Evolutionary conservation across 2,329 filamentous ascomycete species (phyloP).

Genomic region (Coniosporium tulheliwenetii): DNA sequence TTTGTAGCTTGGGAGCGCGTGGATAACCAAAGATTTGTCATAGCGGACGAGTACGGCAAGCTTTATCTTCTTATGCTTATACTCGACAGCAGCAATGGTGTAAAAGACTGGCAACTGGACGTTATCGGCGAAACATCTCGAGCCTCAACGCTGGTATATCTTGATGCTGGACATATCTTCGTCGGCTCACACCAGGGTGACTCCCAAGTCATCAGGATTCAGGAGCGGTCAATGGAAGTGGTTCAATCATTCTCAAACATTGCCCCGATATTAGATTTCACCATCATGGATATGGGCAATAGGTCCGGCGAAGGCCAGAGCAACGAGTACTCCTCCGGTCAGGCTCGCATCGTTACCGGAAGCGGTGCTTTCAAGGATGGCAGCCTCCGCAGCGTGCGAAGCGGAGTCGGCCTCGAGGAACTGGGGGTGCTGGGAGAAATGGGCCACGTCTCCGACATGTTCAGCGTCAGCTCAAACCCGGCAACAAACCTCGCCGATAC

Average conservation of each 20-base stretch:
- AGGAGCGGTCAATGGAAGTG: slow-evolving; percentile 45
- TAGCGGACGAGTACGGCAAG: slow-evolving; percentile 81
- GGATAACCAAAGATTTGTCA: slow-evolving; percentile 66
- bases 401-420: slow-evolving; percentile 84
- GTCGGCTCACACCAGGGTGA: slow-evolving; percentile 88
- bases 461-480: slow-evolving; percentile 44
- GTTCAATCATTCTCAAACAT: slow-evolving; percentile 72
- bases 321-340: slow-evolving; percentile 87
- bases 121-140: slow-evolving; percentile 55
- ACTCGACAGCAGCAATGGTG: slow-evolving; percentile 45
- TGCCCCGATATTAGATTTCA: slow-evolving; percentile 83
- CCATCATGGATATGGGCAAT: slow-evolving; percentile 90
- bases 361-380: slow-evolving; percentile 85
- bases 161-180: slow-evolving; percentile 60
- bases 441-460: slow-evolving; percentile 56
- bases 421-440: slow-evolving; percentile 70
- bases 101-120: slow-evolving; percentile 57
- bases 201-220: slow-evolving; percentile 61
- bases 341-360: slow-evolving; percentile 83
- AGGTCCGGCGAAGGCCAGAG: slow-evolving; percentile 62
- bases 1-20: slow-evolving; percentile 87
- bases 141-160: slow-evolving; percentile 63
- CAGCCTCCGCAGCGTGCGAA: slow-evolving; percentile 75
- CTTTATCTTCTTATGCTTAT: slow-evolving; percentile 74
- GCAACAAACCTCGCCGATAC: slow-evolving; percentile 43